These are phyloP conservation scores for Thelonectria olida DNA, from an alignment of 2,329 filamentous ascomycete species.

Conservation along the genomic window DNA sequence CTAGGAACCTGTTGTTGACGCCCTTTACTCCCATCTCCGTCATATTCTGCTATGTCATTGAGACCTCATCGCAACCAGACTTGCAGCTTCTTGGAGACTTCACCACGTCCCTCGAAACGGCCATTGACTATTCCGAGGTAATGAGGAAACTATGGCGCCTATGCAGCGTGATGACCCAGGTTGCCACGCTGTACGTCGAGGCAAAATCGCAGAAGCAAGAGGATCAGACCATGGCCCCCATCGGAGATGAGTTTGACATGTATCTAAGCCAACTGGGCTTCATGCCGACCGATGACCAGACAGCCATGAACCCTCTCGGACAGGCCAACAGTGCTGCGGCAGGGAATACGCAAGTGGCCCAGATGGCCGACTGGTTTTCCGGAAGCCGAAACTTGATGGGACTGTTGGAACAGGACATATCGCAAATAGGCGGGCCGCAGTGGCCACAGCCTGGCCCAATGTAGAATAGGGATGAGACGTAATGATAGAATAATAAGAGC, in stretches of 20 bases:
- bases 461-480: slow-evolving; percentile 22
- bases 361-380: slow-evolving; percentile 73
- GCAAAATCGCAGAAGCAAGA: slow-evolving; percentile 62
- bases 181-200: slow-evolving; percentile 70
- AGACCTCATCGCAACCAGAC: slow-evolving; percentile 62
- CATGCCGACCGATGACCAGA: slow-evolving; percentile 54
- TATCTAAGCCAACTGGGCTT: slow-evolving; percentile 72
- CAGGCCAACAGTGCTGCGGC: slow-evolving; percentile 31
- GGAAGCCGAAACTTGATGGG: slow-evolving; percentile 73
- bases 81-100: slow-evolving; percentile 65
- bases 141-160: slow-evolving; percentile 69
- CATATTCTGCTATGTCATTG: slow-evolving; percentile 66
- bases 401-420: slow-evolving; percentile 69
- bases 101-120: slow-evolving; percentile 61
- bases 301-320: slow-evolving; percentile 29
- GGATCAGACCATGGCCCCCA: slow-evolving; percentile 56
- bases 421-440: slow-evolving; percentile 52
- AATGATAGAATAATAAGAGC: slow-evolving; percentile 7
- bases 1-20: slow-evolving; percentile 63
- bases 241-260: slow-evolving; percentile 69
- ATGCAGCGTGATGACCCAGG: slow-evolving; percentile 68
- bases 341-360: slow-evolving; percentile 48
- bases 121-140: slow-evolving; percentile 63
- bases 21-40: slow-evolving; percentile 70
- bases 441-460: slow-evolving; percentile 44